Evolutionary conservation across 2,329 filamentous ascomycete species (phyloP).

Genomic region (Penicillium hordei): DNA sequence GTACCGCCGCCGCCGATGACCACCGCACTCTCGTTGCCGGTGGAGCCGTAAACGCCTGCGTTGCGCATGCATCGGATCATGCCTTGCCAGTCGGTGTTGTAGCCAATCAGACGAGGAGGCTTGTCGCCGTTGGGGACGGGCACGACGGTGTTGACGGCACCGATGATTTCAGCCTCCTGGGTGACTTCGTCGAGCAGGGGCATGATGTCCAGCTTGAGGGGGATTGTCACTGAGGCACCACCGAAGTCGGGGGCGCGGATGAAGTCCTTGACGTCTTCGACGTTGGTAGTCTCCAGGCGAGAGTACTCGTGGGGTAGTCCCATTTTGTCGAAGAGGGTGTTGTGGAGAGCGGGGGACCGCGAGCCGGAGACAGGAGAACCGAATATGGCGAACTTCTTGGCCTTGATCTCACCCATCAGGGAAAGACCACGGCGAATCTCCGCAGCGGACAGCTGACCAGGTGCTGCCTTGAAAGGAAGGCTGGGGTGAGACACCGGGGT

Average conservation of each 20-base stretch:
- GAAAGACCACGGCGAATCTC: slow-evolving; percentile 81
- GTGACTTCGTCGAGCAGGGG: slow-evolving; percentile 76
- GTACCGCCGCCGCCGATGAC: slow-evolving; percentile 92
- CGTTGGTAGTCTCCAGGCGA: slow-evolving; percentile 70
- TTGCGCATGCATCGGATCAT: slow-evolving; percentile 78
- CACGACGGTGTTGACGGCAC: slow-evolving; percentile 92
- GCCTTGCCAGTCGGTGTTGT: slow-evolving; percentile 95
- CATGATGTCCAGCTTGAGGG: slow-evolving; percentile 87
- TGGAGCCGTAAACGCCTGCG: slow-evolving; percentile 58
- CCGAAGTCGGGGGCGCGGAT: slow-evolving; percentile 76
- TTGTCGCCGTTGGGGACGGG: slow-evolving; percentile 52
- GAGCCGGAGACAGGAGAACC: slow-evolving; percentile 81
- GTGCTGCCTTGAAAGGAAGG: slow-evolving; percentile 89
- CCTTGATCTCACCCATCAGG: slow-evolving; percentile 73
- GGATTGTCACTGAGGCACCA: slow-evolving; percentile 93
- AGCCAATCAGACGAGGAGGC: slow-evolving; percentile 64
- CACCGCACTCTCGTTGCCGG: slow-evolving; percentile 58
- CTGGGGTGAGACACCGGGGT: slow-evolving; percentile 89
- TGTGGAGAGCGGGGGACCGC: slow-evolving; percentile 85
- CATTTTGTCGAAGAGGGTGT: slow-evolving; percentile 71
- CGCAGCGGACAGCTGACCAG: slow-evolving; percentile 84
- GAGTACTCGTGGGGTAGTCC: slow-evolving; percentile 85
- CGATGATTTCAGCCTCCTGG: slow-evolving; percentile 75
- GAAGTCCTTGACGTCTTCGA: slow-evolving; percentile 59
- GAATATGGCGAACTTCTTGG: slow-evolving; percentile 81